These are phyloP conservation scores for Graphiopsis chlorocephala DNA, from an alignment of 2,329 filamentous ascomycete species.

Conservation along the genomic window DNA sequence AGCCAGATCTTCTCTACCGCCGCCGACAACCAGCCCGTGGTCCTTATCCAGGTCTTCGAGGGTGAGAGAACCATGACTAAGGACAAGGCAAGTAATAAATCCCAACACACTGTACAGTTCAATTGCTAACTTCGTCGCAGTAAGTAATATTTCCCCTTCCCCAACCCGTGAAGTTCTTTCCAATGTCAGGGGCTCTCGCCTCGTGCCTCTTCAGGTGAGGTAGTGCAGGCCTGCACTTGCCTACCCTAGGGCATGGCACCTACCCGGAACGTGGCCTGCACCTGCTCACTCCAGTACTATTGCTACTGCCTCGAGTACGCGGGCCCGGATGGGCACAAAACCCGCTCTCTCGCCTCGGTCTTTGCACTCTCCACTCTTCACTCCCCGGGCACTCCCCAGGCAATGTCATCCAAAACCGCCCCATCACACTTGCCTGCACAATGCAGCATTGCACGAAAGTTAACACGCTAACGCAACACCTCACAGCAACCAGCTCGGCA, in stretches of 20 bases:
- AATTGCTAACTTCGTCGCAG: not conserved
- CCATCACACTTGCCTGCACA: too few relatives aligned
- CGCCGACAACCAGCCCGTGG: constrained; percentile 95
- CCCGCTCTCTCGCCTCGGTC: not conserved
- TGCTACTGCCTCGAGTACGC: not conserved
- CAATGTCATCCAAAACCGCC: not conserved
- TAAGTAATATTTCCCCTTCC: constrained; percentile 5
- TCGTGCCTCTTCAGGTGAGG: not conserved
- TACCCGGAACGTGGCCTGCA: not conserved
- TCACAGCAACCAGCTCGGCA: constrained; percentile 77
- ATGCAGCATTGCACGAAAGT: not conserved
- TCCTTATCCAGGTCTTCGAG: constrained; percentile 99
- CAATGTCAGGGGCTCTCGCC: constrained; percentile 1
- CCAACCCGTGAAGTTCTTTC: constrained; percentile 1
- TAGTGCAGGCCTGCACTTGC: too few relatives aligned
- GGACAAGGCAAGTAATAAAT: constrained; percentile 21
- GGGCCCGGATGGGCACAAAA: not conserved
- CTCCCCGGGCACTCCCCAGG: not conserved
- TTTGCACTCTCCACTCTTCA: constrained; percentile 1
- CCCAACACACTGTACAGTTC: not conserved
- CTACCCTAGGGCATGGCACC: not conserved
- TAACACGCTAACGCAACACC: not conserved
- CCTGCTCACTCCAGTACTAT: not conserved
- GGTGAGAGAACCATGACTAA: constrained; percentile 67
- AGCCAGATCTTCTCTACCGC: constrained; percentile 97